These are phyloP conservation scores for Gossypium gossypioides DNA, from an alignment of 441 rosid genomes.

Conservation along the genomic window DNA sequence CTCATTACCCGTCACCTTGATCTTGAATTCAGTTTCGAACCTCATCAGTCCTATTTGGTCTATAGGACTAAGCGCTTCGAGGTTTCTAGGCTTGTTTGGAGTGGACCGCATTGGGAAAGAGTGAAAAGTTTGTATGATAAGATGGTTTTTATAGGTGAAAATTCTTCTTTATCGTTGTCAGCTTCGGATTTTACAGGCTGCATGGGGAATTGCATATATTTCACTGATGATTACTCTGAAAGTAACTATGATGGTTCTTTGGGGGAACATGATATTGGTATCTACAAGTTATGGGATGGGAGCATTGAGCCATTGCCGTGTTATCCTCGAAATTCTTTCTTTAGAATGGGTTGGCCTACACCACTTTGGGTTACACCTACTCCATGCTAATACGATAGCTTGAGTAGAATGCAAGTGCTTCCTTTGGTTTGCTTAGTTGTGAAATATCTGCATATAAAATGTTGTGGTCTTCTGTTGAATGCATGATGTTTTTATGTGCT, in stretches of 20 bases:
- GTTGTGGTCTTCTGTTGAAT: neutral
- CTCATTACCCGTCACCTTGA: constrained; percentile 33
- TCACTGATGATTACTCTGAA: constrained; percentile 44
- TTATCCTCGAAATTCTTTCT: constrained; percentile 15
- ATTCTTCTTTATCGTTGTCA: constrained; percentile 35
- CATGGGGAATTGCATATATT: constrained; percentile 38
- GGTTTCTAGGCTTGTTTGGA: constrained; percentile 32
- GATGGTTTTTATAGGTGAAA: constrained; percentile 39
- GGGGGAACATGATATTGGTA: constrained; percentile 44
- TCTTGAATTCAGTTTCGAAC: constrained; percentile 22
- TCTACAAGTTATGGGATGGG: constrained; percentile 34
- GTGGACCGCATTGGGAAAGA: constrained; percentile 27
- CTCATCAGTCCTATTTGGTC: constrained; percentile 14
- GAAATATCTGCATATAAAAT: neutral
- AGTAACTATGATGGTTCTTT: constrained; percentile 29
- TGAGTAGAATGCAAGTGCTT: constrained; percentile 8
- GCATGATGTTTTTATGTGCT: neutral
- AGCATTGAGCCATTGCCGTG: constrained; percentile 40
- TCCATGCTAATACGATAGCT: constrained; percentile 28
- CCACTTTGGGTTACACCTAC: constrained; percentile 54
- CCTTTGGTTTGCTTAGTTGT: neutral
- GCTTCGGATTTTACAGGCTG: constrained; percentile 47
- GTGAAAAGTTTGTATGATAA: constrained; percentile 31
- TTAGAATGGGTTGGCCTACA: constrained; percentile 23
- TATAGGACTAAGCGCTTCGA: constrained; percentile 33